A percentile compares a stretch with the other conserved stretches of the same genome.
Conservation (phyloP, 2,329 filamentous ascomycete genomes). For the Aureobasidium sp. region DNA sequence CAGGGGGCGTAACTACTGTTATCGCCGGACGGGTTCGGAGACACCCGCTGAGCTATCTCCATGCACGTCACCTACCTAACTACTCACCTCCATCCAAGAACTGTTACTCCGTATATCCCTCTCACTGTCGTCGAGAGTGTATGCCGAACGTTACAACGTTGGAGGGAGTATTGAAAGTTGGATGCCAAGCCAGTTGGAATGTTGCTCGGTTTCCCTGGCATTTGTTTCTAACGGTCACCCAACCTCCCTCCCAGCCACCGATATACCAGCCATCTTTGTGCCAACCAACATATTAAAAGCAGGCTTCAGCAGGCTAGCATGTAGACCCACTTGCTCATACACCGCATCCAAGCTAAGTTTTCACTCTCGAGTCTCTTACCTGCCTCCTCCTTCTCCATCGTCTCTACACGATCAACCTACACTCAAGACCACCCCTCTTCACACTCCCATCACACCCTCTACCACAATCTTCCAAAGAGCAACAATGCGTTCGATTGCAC, state of each 20-base stretch:
- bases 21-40: not conserved
- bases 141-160: not conserved
- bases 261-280: conserved; percentile 6
- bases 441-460: not conserved
- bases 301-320: not conserved
- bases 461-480: not conserved
- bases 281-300: conserved; percentile 9
- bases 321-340: conserved; percentile 4
- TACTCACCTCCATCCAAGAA: no score
- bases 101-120: not conserved
- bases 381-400: not conserved
- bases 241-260: conserved; percentile 8
- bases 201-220: conserved; percentile 7
- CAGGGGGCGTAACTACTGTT: not conserved
- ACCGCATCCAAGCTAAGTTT: conserved; percentile 3
- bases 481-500: conserved; percentile 11
- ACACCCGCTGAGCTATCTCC: no score
- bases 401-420: conserved; percentile 1
- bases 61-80: no score
- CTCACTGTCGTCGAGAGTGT: not conserved
- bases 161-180: not conserved
- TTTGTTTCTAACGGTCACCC: conserved; percentile 1
- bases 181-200: conserved; percentile 5
- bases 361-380: not conserved
- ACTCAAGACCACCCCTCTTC: not conserved